phyloP scores from a whole-genome alignment of 352 stramenopile genomes.

The Phytophthora foliorum region DNA sequence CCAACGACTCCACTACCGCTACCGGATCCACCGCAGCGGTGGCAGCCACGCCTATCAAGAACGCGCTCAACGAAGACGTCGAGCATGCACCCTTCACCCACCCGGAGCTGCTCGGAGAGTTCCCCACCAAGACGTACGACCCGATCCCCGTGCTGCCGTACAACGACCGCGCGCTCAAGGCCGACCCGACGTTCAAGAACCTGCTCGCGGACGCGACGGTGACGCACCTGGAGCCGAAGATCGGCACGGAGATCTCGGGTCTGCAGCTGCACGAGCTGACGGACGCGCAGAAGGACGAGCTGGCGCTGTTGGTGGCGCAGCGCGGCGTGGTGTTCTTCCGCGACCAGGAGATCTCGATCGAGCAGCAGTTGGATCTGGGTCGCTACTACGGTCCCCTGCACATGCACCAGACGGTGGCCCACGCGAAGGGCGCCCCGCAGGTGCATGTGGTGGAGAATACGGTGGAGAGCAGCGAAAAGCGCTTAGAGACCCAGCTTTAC shows the following conservation, averaged over 20 bases:
- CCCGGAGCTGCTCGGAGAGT: slow-evolving; percentile 1
- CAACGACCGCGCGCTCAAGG: slow-evolving; percentile 12
- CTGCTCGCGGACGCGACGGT: not conserved
- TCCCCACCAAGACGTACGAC: slow-evolving; percentile 12
- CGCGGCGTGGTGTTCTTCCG: slow-evolving; percentile 9
- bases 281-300: slow-evolving; percentile 1
- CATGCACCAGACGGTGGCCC: slow-evolving; percentile 7
- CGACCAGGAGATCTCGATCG: slow-evolving; percentile 8
- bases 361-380: slow-evolving; percentile 5
- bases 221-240: slow-evolving; percentile 17
- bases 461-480: not conserved
- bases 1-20: not conserved
- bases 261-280: slow-evolving; percentile 9
- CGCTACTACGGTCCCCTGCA: slow-evolving; percentile 12
- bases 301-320: slow-evolving; percentile 5
- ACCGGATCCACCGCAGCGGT: not conserved
- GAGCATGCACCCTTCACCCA: slow-evolving; percentile 1
- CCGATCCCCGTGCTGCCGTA: slow-evolving; percentile 10
- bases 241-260: slow-evolving; percentile 11
- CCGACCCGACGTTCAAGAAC: slow-evolving; percentile 13
- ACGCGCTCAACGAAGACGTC: slow-evolving; percentile 19
- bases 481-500: slow-evolving; percentile 25
- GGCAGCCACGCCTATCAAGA: slow-evolving; percentile 15
- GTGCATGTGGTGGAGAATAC: slow-evolving; percentile 10
- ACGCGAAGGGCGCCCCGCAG: slow-evolving; percentile 2